Base-by-base conservation (phyloP, 169 alveolate species). In the Plasmodium gonderi region DNA sequence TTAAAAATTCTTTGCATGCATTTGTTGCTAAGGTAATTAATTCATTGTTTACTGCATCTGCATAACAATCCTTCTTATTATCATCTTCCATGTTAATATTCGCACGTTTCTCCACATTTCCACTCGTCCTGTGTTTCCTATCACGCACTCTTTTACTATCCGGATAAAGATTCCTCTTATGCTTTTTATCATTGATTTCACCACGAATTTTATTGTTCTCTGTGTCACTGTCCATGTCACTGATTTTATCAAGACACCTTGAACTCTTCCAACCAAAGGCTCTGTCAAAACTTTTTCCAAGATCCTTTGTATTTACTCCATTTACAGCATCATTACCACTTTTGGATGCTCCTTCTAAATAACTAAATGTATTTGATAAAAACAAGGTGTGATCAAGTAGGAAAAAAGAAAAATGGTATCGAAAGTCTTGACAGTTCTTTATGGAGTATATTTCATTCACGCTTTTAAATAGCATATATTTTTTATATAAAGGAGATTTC, bases 1-100 rank as follows among this genome's bases (percentile, higher is more conserved):
- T 75, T 87, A 87, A 65, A 87, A 87, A 87, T 75, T 87, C 93
- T 87, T 87, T 87, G 79, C 93, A 87, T 75, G 93, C 93, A 38
- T 75, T 87, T 26, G 89, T 87, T 23, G 93, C 79, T 78, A 87
- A 75, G 11, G 36, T 87, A 65, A 87, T 87, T 75, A 87, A 36
- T 75, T 87, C 93, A 31, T 60, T 51, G 31, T 87, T 87, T 11
- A 78, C 93, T 5, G 79, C 65, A 87, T 87, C 47, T 12, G 45
- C 51, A 31, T 87, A 87, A 87, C 79, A 75, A 42, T 87, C 79
- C 12, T 42, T 20, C 11, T 68, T 69, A 31, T 26, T 75, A 69
- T 20, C 72, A 60, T n/a, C 38, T 60, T 20, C 40, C 26, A 12
- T n/a, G 72, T 60, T 60, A 14, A 4, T 23, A n/a, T 60, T 60